Conservation (phyloP, 805 yeast genomes). For the Candida broadrunensis region DNA sequence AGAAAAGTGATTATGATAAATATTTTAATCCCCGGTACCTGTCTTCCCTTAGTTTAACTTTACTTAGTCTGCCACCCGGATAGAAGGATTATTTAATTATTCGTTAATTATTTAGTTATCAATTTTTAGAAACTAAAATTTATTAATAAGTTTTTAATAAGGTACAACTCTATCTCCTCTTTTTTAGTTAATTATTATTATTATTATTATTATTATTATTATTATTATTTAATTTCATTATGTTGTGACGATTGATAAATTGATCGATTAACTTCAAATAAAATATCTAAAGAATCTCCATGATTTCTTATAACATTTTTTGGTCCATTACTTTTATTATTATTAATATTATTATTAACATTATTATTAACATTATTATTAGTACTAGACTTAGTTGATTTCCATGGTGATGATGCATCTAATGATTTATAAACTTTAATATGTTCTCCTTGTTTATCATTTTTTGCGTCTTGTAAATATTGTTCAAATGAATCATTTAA, state of each 20-base stretch:
- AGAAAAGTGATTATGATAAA: too few relatives aligned
- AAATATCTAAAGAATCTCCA: constrained; percentile 10
- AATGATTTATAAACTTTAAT: constrained; percentile 19
- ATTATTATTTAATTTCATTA: too few relatives aligned
- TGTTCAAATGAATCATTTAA: constrained; percentile 13
- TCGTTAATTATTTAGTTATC: too few relatives aligned
- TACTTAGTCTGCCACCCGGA: too few relatives aligned
- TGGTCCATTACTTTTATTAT: not conserved
- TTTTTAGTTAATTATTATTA: too few relatives aligned
- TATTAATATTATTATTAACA: not conserved
- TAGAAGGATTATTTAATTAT: too few relatives aligned
- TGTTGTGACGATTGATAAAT: constrained; percentile 12
- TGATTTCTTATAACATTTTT: not conserved
- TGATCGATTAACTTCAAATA: constrained; percentile 17
- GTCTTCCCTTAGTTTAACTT: too few relatives aligned
- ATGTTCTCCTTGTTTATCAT: constrained; percentile 16
- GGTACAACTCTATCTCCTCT: too few relatives aligned
- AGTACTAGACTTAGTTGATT: constrained; percentile 6
- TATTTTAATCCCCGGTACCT: too few relatives aligned
- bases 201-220: too few relatives aligned
- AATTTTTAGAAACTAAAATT: too few relatives aligned
- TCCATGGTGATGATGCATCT: constrained; percentile 22
- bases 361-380: constrained; percentile 4
- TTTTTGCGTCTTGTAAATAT: constrained; percentile 16
- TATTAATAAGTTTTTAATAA: too few relatives aligned